Evolutionary conservation across 345 rosid species (phyloP).

Genomic region (Gossypium herbaceum): DNA sequence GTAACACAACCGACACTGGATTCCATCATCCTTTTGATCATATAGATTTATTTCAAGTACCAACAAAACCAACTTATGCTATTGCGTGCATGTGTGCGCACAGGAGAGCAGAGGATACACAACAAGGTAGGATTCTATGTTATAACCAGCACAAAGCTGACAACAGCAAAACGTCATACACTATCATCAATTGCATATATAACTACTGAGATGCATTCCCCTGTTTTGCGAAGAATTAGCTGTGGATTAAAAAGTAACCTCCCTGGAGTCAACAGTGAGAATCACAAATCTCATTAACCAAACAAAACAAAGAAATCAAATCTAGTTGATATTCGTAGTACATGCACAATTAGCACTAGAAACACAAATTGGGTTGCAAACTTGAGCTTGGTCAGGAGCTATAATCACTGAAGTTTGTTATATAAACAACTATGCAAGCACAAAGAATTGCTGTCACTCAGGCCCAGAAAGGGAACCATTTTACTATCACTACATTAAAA

Average conservation of each 20-base stretch:
- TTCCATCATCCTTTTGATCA: background rate
- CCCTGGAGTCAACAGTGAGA: background rate
- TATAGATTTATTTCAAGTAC: background rate
- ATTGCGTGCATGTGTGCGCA: background rate
- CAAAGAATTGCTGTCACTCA: background rate
- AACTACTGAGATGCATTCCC: background rate
- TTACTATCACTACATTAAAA: background rate
- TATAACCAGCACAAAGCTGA: background rate
- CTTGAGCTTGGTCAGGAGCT: background rate
- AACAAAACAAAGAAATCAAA: background rate
- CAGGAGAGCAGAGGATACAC: background rate
- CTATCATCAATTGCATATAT: background rate
- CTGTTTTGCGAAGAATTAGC: background rate
- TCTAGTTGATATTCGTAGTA: background rate
- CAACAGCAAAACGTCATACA: constrained; percentile 1
- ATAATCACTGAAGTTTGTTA: background rate
- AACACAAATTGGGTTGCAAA: background rate
- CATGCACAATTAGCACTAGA: constrained; percentile 6
- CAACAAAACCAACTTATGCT: background rate
- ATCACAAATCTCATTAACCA: background rate
- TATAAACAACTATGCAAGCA: background rate
- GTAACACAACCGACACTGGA: background rate
- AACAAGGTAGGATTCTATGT: background rate
- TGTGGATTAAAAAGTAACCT: background rate
- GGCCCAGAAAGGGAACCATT: too few species aligned